phyloP scores from a whole-genome alignment of 2,329 filamentous ascomycete species.

The Penicillium concentricum region DNA sequence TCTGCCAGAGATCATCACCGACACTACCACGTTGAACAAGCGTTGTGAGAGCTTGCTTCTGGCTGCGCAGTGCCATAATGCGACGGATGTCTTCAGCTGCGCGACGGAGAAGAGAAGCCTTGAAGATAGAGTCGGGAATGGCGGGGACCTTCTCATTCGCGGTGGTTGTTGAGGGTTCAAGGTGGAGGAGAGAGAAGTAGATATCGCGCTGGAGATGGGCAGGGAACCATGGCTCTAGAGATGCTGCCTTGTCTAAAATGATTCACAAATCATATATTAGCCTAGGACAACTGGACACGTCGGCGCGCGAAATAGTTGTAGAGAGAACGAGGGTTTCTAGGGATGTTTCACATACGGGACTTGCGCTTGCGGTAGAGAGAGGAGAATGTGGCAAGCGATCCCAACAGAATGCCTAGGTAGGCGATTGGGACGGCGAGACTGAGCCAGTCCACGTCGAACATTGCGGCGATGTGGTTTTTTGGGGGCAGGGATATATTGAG shows the following conservation, averaged over 20 bases:
- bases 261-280: conserved; percentile 17
- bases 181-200: conserved; percentile 87
- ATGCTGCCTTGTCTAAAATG: conserved; percentile 65
- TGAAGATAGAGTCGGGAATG: conserved; percentile 80
- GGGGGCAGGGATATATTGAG: neutral
- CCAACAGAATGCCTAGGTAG: conserved; percentile 83
- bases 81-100: conserved; percentile 91
- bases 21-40: conserved; percentile 88
- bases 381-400: conserved; percentile 88
- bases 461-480: conserved; percentile 25
- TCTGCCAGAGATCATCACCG: conserved; percentile 92
- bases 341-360: conserved; percentile 58
- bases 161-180: conserved; percentile 53
- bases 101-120: conserved; percentile 82
- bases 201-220: conserved; percentile 89
- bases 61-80: conserved; percentile 81
- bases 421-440: conserved; percentile 82
- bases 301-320: neutral
- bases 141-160: conserved; percentile 63
- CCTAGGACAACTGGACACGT: neutral
- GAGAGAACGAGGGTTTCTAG: neutral
- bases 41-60: conserved; percentile 81
- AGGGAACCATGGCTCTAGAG: conserved; percentile 91
- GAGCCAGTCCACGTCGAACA: conserved; percentile 67
- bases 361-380: conserved; percentile 91